Evolutionary conservation across 2,329 filamentous ascomycete species (phyloP), one percentile per base, ranked within the genome.

Genomic region (Fusarium verrucosum): DNA sequence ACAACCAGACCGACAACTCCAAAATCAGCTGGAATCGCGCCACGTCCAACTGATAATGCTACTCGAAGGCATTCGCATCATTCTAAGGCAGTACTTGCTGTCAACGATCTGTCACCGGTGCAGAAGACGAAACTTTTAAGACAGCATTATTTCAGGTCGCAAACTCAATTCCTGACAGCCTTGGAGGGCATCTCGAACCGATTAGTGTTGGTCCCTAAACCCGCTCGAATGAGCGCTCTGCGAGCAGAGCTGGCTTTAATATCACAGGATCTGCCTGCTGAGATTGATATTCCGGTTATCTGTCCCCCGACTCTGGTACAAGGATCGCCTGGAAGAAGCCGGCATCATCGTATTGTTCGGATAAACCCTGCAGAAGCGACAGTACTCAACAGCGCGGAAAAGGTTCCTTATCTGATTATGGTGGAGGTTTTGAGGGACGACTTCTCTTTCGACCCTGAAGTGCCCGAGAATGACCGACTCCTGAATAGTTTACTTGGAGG

Each of bases 331-430:
- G 86, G 89, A 23, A 88, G 87, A 72, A 94, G 91, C 72, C 86
- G 86, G 51, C 92, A 95, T 74, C 92, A 95, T 73, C 87, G 92
- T 32, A 92, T 95, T 58, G 91, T 95, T 41, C 86, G 92, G 33
- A 82, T 95, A 45, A 95, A 94, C 71, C 92, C 92, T 8, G 90
- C 91, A 2, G 92, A 95, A 76, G 89, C 92, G 7, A 94, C 92
- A 1, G 92, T 94, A 51, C 79, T 95, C 47, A 95, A 95, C 76
- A 95, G 92, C 74, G 92, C 92, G 6, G 91, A 95, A 75, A 91
- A 93, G 73, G 92, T 95, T 40, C 92, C 92, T 1, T 95, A 93
- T 76, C 77, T 95, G 45, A 82, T 95, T 25, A 94, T 95, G 91
- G 87, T 94, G 4, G 92, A 95, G 73, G 88, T 95, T 20, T 78